Evolutionary conservation across 352 stramenopile genomes (phyloP), one percentile per base, ranked within the genome.

Genomic region (Pythium sukuiense): DNA sequence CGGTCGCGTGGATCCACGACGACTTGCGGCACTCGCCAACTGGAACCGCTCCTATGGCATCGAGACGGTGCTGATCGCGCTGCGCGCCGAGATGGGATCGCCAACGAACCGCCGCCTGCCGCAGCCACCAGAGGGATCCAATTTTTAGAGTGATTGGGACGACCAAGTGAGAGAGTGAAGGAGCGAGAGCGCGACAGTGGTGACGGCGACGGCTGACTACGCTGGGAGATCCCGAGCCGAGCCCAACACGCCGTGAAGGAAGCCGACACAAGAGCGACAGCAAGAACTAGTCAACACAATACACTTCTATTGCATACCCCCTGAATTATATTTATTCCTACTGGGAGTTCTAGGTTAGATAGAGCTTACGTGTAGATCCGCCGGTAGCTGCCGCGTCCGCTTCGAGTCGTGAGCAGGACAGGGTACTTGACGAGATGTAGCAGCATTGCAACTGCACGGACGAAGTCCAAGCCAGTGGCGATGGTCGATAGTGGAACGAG

Each of bases 21-120:
- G 81, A 78, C 75, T 95, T 55, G 60, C 72, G 24, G 76, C 74
- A 32, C 79, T 95, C 56, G 80, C 78, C 46, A 91, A 76, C 60
- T 95, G 87, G 87, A 90, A 94, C 75, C 89, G 92, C 65, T 93
- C 88, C 72, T 88, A 88, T 65, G 89, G 86, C 71, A 97, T 98
- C 49, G 90, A 98, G 72, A 84, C 90, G 58, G 90, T 97, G 62
- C 72, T 97, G 11, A 88, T 97, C 53, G 85, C 83, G 29, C 82
- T 97, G 53, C 91, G 92, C 54, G 89, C 87, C 56, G 89, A 97
- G 76, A 97, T 97, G 91, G 85, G 80, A 35, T 88, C 83, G 59
- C 79, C 83, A 29, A 89, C 79, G 55, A 97, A 97, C 77, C 84
- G 89, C 73, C 87, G 89, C 67, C 82, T 98, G 64, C 89, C 90